Evolutionary conservation across 2,329 filamentous ascomycete genomes (phyloP).

Genomic region (Phaeosphaeria sp.): DNA sequence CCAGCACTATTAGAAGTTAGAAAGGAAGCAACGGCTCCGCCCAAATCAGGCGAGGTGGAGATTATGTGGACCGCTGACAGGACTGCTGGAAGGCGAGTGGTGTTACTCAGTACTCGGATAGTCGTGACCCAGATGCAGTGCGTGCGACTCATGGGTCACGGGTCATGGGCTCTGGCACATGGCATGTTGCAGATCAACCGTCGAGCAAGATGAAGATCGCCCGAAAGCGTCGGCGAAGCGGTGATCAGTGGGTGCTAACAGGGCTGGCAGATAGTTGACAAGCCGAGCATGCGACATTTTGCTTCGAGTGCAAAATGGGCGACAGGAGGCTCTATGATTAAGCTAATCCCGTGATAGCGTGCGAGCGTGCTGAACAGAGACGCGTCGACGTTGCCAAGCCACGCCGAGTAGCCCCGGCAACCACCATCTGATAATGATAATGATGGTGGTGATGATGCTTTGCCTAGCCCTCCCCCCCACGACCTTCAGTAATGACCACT

Average conservation of each 20-base stretch:
- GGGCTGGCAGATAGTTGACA: too few relatives aligned
- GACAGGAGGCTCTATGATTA: neutral
- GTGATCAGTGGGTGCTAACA: neutral
- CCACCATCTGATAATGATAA: slow-evolving; percentile 15
- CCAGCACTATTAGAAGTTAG: neutral
- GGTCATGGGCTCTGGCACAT: neutral
- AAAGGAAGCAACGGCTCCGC: neutral
- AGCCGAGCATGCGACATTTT: too few relatives aligned
- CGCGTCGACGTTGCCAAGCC: neutral
- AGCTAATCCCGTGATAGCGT: neutral
- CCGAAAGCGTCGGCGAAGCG: neutral
- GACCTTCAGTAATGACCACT: slow-evolving; percentile 7
- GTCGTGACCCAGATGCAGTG: neutral
- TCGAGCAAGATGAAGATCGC: neutral
- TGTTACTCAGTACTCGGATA: neutral
- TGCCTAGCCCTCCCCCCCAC: slow-evolving; percentile 26
- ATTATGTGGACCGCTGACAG: neutral
- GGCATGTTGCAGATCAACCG: neutral
- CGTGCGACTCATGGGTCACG: neutral
- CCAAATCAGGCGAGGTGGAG: neutral
- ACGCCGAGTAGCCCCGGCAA: neutral
- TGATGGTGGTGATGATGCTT: too few relatives aligned
- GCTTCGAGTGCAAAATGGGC: too few relatives aligned
- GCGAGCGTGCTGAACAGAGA: neutral
- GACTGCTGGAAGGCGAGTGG: neutral